phyloP scores from a whole-genome alignment of 2,329 filamentous ascomycete species.

The Sclerotinia minor region DNA sequence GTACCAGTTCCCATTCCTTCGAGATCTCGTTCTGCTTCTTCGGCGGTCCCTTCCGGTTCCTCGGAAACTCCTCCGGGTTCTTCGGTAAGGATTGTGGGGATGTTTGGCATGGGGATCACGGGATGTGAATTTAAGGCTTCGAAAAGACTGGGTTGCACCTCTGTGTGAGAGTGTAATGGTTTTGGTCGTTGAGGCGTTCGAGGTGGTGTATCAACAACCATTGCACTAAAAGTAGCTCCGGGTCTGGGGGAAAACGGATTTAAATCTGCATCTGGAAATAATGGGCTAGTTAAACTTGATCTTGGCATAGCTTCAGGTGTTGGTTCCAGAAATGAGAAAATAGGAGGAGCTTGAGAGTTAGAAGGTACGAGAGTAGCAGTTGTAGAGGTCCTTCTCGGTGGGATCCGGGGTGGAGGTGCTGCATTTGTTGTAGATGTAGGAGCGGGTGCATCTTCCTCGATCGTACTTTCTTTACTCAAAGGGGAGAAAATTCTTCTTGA shows the following conservation, averaged over 20 bases:
- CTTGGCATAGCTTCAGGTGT: background rate
- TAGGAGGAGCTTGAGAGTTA: constrained; percentile 4
- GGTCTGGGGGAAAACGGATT: constrained; percentile 19
- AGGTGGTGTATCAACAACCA: constrained; percentile 14
- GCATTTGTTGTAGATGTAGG: constrained; percentile 2
- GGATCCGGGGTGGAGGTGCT: background rate
- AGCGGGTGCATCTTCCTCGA: background rate
- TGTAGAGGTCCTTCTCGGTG: constrained; percentile 11
- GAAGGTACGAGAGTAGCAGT: constrained; percentile 15
- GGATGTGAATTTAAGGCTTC: constrained; percentile 19
- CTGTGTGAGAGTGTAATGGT: background rate
- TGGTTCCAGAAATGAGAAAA: constrained; percentile 11
- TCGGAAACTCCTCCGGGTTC: constrained; percentile 3
- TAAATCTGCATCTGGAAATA: constrained; percentile 11
- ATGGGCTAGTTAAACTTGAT: constrained; percentile 8
- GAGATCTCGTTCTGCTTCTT: constrained; percentile 11
- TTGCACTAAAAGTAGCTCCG: constrained; percentile 15
- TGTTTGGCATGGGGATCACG: constrained; percentile 5
- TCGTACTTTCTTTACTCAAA: background rate
- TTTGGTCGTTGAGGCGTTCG: constrained; percentile 7
- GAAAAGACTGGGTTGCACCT: constrained; percentile 6
- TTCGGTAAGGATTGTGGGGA: constrained; percentile 2
- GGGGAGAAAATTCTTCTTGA: constrained; percentile 7
- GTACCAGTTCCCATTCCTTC: constrained; percentile 17
- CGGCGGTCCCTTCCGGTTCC: background rate